A percentile compares a stretch with the other conserved stretches of the same genome.
Evolutionary conservation across 371 early-diverging fungal genomes (phyloP).

Genomic region (Ordospora pajunii): DNA sequence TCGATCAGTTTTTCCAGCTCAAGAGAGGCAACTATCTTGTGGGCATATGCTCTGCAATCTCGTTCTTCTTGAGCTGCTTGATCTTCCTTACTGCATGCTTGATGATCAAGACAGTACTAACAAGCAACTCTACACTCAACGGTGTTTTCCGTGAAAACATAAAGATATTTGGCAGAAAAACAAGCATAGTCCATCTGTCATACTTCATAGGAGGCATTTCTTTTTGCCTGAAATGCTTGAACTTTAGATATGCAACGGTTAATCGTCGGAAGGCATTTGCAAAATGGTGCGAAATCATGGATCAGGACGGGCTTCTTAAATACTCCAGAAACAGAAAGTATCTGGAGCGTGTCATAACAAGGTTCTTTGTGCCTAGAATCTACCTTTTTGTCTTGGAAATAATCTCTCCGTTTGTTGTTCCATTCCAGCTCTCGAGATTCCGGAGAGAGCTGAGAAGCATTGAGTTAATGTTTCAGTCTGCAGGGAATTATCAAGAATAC

Average conservation of each 20-base stretch:
- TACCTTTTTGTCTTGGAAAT: neutral
- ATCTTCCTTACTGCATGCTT: neutral
- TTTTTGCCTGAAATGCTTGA: neutral
- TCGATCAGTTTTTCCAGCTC: neutral
- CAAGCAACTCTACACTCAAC: neutral
- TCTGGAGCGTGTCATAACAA: neutral
- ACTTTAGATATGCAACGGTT: neutral
- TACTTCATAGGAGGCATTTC: slow-evolving; percentile 7
- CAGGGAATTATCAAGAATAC: neutral
- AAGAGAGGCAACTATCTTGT: neutral
- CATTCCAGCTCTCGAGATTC: neutral
- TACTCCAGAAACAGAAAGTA: neutral
- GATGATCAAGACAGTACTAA: neutral
- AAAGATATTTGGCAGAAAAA: neutral
- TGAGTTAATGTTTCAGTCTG: neutral
- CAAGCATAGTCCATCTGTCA: neutral
- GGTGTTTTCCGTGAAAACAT: neutral
- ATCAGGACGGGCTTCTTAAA: neutral
- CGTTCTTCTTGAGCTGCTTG: neutral
- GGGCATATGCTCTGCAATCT: neutral
- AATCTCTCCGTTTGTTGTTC: neutral
- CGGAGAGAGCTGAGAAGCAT: neutral
- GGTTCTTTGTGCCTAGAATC: neutral
- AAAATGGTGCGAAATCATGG: neutral
- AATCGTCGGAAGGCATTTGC: neutral